These are phyloP conservation scores for Pichia sp. DNA, from an alignment of 1,139 yeast genomes.

Conservation along the genomic window DNA sequence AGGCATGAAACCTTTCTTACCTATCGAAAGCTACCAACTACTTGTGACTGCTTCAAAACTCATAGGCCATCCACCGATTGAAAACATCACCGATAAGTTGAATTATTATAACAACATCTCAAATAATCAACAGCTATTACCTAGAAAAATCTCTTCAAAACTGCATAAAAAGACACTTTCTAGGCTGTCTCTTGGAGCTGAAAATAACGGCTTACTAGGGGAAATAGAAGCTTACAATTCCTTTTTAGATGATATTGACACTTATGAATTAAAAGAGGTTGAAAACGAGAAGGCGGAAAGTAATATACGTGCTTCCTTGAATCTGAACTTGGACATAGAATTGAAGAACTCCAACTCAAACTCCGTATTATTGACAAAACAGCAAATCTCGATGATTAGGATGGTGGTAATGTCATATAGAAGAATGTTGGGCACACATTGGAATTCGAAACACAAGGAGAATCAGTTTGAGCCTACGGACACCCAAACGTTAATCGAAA, in stretches of 20 bases:
- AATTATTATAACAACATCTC: constrained; percentile 31
- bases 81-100: constrained; percentile 28
- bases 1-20: constrained; percentile 53
- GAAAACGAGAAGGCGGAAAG: constrained; percentile 33
- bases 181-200: constrained; percentile 24
- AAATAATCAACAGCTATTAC: constrained; percentile 38
- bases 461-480: constrained; percentile 26
- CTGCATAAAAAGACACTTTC: constrained; percentile 29
- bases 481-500: constrained; percentile 30
- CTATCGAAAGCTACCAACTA: constrained; percentile 58
- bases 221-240: constrained; percentile 31
- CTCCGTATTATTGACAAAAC: constrained; percentile 31
- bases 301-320: constrained; percentile 23
- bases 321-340: constrained; percentile 26
- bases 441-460: constrained; percentile 31
- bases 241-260: constrained; percentile 38
- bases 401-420: constrained; percentile 46
- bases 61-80: constrained; percentile 31
- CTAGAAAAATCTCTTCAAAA: constrained; percentile 38
- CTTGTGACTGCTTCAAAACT: constrained; percentile 60
- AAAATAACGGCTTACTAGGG: constrained; percentile 19
- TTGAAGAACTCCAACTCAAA: constrained; percentile 24
- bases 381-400: constrained; percentile 42
- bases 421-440: constrained; percentile 46
- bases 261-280: constrained; percentile 45